phyloP scores from a whole-genome alignment of 1,284 basidiomycete species.

The Tilletia walkeri region DNA sequence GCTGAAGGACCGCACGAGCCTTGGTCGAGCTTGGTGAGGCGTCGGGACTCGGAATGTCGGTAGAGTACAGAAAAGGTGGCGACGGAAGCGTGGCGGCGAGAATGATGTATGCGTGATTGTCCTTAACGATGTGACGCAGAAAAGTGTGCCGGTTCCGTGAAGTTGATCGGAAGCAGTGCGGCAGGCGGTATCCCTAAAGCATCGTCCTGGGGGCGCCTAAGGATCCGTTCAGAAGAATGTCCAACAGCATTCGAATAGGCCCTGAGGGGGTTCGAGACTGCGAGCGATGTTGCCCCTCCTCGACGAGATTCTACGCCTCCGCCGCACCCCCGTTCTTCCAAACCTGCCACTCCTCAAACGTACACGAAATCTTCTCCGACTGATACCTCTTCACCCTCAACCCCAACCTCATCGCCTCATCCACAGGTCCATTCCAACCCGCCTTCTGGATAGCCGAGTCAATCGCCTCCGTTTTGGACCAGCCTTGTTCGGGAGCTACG shows the following conservation, averaged over 20 bases:
- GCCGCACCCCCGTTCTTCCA: conserved; percentile 13
- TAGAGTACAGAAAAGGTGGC: neutral
- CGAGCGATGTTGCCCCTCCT: neutral
- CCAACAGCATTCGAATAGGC: no score
- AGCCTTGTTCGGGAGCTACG: conserved; percentile 86
- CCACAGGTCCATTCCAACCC: conserved; percentile 74
- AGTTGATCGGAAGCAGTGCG: no score
- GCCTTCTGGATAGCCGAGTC: conserved; percentile 89
- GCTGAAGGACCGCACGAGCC: no score
- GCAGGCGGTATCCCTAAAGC: no score
- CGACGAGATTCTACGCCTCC: no score
- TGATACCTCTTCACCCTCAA: conserved; percentile 81
- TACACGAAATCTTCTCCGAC: conserved; percentile 70
- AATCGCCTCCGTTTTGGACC: conserved; percentile 83
- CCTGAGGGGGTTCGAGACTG: neutral
- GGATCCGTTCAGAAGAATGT: no score
- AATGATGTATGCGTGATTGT: neutral
- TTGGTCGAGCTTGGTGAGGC: no score
- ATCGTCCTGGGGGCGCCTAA: no score
- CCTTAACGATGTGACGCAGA: no score
- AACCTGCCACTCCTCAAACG: conserved; percentile 69
- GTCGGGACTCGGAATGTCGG: neutral
- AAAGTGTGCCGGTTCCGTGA: no score
- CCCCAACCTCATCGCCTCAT: conserved; percentile 74
- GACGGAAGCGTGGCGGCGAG: neutral